phyloP scores from a whole-genome alignment of 352 stramenopile genomes.

The Phytopythium vexans region DNA sequence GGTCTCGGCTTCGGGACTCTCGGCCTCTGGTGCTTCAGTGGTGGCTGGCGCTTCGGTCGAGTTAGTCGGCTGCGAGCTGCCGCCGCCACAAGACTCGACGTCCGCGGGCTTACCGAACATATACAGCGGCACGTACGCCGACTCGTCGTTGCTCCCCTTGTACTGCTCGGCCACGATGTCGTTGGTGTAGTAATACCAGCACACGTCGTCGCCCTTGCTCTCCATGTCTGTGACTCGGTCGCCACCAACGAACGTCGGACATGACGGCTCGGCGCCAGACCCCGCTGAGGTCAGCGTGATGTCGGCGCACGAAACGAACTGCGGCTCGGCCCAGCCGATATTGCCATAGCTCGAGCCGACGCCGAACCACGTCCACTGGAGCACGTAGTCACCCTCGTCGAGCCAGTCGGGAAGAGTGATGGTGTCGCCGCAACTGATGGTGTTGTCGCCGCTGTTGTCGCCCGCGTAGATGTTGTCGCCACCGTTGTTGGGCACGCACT shows the following conservation, averaged over 20 bases:
- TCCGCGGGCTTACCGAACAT: slow-evolving; percentile 43
- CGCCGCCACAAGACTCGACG: slow-evolving; percentile 34
- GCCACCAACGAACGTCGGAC: slow-evolving; percentile 45
- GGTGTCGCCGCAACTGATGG: slow-evolving; percentile 40
- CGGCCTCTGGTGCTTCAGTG: background rate
- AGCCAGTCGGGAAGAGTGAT: slow-evolving; percentile 50
- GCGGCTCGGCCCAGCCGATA: slow-evolving; percentile 37
- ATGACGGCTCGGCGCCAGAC: slow-evolving; percentile 23
- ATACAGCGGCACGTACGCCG: slow-evolving; percentile 36
- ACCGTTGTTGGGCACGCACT: slow-evolving; percentile 31
- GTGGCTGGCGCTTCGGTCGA: slow-evolving; percentile 7
- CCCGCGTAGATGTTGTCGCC: slow-evolving; percentile 36
- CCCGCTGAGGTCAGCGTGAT: slow-evolving; percentile 41
- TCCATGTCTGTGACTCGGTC: slow-evolving; percentile 49
- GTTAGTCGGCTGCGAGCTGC: slow-evolving; percentile 8
- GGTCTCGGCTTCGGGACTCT: background rate
- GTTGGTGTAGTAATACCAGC: slow-evolving; percentile 59
- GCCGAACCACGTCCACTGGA: slow-evolving; percentile 54
- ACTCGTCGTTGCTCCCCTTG: slow-evolving; percentile 43
- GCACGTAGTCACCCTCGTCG: slow-evolving; percentile 43
- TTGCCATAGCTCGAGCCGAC: slow-evolving; percentile 53
- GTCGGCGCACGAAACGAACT: slow-evolving; percentile 52
- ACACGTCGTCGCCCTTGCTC: slow-evolving; percentile 30
- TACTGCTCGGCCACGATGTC: slow-evolving; percentile 36
- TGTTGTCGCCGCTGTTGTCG: slow-evolving; percentile 33